A percentile compares a stretch with the other conserved stretches of the same genome.
phyloP scores from a whole-genome alignment of 2,329 filamentous ascomycete species.

The Fusarium anguioides region DNA sequence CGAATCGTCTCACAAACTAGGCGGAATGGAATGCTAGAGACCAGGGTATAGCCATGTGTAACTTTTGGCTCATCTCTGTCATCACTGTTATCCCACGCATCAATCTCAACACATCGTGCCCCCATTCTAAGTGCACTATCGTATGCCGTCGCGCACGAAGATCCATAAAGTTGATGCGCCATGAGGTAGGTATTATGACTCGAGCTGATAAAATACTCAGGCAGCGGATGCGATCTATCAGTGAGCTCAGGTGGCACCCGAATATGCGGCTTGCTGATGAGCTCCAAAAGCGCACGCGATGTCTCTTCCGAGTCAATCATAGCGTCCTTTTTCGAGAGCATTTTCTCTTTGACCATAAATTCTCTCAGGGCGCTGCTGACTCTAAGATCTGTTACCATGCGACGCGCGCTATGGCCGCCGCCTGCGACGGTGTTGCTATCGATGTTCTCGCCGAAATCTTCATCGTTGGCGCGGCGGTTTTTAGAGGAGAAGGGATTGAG shows the following conservation, averaged over 20 bases:
- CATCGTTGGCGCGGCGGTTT: conserved; percentile 46
- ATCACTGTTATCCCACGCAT: conserved; percentile 75
- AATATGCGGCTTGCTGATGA: conserved; percentile 69
- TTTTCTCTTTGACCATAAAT: conserved; percentile 64
- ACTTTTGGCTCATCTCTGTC: conserved; percentile 73
- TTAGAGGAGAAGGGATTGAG: conserved; percentile 49
- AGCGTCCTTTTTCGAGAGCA: conserved; percentile 62
- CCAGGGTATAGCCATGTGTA: conserved; percentile 76
- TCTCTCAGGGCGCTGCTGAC: conserved; percentile 69
- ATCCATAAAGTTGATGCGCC: conserved; percentile 75
- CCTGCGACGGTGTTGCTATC: conserved; percentile 62
- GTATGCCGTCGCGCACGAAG: conserved; percentile 71
- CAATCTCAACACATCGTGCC: conserved; percentile 77
- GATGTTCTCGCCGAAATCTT: conserved; percentile 51
- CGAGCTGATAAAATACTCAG: conserved; percentile 78
- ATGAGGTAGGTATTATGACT: conserved; percentile 80
- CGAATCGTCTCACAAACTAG: conserved; percentile 73
- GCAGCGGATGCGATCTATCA: conserved; percentile 69
- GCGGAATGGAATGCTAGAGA: conserved; percentile 73
- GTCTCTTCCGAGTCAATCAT: conserved; percentile 56
- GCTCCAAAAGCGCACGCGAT: conserved; percentile 58
- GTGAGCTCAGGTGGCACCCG: conserved; percentile 64
- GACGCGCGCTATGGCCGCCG: conserved; percentile 66
- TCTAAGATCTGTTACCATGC: conserved; percentile 63
- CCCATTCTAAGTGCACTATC: conserved; percentile 70